Base-by-base conservation (phyloP, 2,329 filamentous ascomycete species). In the Colletotrichum filicis region DNA sequence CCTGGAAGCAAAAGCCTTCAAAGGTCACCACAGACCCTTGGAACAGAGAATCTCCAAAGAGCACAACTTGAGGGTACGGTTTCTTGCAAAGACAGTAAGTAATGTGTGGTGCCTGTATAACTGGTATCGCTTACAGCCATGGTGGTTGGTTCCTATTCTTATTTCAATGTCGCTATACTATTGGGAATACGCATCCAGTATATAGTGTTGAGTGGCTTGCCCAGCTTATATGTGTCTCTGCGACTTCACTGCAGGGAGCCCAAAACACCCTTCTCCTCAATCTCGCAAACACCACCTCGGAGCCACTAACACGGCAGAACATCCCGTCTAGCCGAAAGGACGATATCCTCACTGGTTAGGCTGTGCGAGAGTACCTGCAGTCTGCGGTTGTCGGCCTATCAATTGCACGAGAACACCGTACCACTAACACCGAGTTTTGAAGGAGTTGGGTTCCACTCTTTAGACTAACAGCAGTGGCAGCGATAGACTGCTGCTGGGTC, bases 1-100 rank as follows among this genome's bases (percentile, higher is more conserved):
- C 89, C 71, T 92, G 90, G 77, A 97, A 94, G 0, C 89, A 94
- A 82, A 95, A 96, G 19, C 93, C 94, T 69, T 90, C 84, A 12
- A 88, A 83, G 61, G 91, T 85, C 46, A 88, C 86, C 75, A 89
- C 89, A 2, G 91, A 89, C 55, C 88, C 86, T 79, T 98, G 92
- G 61, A 96, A 92, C 74, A 98, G 92, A 37, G 94, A 97, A 84
- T 98, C 97, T 67, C 96, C 96, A 74, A 98, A 93, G 28, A 98
- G 90, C 74, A 98, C 86, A 77, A 95, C 87, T 79, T 95, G 94
- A 61, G 92, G 91, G 78, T 93, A 93, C 3, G 71, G 71, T 60
- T 71, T 75, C 74, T 49, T 75, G 37, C 52, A 24, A 35, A 26
- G 7, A 37, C 14, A 16, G 62, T 65, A 7, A 65, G 62, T 14